Evolutionary conservation across 192 early-diverging fungal species (phyloP), one percentile per base, ranked within the genome.

Genomic region (Chytriomyces sp.): DNA sequence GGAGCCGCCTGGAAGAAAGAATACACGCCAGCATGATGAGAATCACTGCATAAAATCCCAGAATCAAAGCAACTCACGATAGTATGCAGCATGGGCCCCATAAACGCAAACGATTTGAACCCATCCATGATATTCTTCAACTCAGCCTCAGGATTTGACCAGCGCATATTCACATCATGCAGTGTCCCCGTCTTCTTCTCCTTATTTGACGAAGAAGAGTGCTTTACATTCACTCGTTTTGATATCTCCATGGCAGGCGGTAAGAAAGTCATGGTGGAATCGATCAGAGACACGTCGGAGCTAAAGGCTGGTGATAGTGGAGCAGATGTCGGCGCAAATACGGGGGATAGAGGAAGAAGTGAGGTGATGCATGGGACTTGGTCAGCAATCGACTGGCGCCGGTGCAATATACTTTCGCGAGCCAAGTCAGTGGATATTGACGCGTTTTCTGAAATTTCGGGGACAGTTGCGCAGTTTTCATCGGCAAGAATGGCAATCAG

Each of bases 91-190:
- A 75, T 46, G 5, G 73, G 73, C 7, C 73, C 73, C 1, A 75
- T 23, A 46, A 75, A 75, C 7, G 62, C n/a, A 50, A 64, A 75
- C 63, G 59, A 26, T 50, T 75, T 75, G 73, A 75, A 75, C 10
- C 62, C 63, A 28, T 75, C 28, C 73, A 75, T 75, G 46, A 75
- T 75, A 28, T 64, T 75, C 48, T 64, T 63, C 11, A 75, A 45
- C 45, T 75, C 73, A 7, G 50, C 73, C 20, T 75, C 73, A 18
- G 73, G 73, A 45, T 75, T 75, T 35, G 73, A 28, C 73, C 73
- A 75, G 5, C 73, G 61, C 20, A 48, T 71, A 11, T 45, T 62
- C 61, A 61, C 79, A 77, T 5, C 74, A 74, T 23, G 64, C 77
- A 53, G 9, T 10, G 50, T 18, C 8, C 50, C 50, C 50, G 8